Evolutionary conservation across 1,139 yeast genomes (phyloP).

Genomic region (Protomyces gravidus): DNA sequence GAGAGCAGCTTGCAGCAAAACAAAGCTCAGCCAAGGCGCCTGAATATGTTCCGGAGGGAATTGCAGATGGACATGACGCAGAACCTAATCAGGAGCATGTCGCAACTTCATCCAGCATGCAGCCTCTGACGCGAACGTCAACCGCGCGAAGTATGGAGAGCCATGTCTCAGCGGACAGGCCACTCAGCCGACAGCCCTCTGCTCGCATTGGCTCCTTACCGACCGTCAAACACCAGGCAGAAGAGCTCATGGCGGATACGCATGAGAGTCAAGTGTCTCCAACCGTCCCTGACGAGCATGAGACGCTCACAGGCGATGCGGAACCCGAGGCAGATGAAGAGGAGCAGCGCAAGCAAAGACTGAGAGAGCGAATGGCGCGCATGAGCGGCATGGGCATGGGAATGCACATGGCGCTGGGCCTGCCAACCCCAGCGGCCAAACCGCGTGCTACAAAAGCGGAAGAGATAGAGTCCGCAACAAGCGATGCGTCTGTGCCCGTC

Average conservation of each 20-base stretch:
- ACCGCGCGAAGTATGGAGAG: not conserved
- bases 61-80: too few relatives aligned
- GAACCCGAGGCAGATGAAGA: slow-evolving; percentile 70
- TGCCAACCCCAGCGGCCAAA: slow-evolving; percentile 38
- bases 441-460: slow-evolving; percentile 37
- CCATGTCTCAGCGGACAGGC: not conserved
- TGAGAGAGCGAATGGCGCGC: slow-evolving; percentile 93
- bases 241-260: too few relatives aligned
- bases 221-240: not conserved
- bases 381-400: slow-evolving; percentile 83
- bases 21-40: not conserved
- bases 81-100: too few relatives aligned
- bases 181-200: not conserved
- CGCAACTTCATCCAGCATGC: not conserved
- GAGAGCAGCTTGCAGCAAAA: slow-evolving; percentile 5
- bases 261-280: too few relatives aligned
- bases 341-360: slow-evolving; percentile 68
- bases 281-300: too few relatives aligned
- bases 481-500: slow-evolving; percentile 41
- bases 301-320: slow-evolving; percentile 48
- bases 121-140: not conserved
- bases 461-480: slow-evolving; percentile 30
- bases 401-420: slow-evolving; percentile 47
- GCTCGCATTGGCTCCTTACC: not conserved
- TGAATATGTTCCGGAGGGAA: not conserved